phyloP scores from a whole-genome alignment of 2,329 filamentous ascomycete species.

The Cytospora mali region DNA sequence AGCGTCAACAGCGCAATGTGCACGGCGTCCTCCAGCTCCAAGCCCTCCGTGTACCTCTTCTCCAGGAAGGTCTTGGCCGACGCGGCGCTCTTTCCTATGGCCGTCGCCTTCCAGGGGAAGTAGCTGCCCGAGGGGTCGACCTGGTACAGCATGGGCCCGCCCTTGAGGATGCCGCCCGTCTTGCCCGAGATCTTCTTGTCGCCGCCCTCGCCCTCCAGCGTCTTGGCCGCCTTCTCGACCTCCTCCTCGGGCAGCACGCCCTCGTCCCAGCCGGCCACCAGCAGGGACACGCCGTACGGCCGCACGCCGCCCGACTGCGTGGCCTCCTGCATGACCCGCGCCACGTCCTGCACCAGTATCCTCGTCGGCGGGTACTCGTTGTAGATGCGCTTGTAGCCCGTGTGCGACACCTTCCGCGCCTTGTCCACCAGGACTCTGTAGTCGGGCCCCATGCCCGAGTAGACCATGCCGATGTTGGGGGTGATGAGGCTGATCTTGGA shows the following conservation, averaged over 20 bases:
- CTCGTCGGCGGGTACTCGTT: conserved; percentile 99
- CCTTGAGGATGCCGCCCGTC: conserved; percentile 94
- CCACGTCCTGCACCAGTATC: conserved; percentile 98
- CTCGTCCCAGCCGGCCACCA: conserved; percentile 98
- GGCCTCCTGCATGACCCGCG: conserved; percentile 97
- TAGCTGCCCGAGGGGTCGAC: conserved; percentile 99
- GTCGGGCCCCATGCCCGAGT: conserved; percentile 98
- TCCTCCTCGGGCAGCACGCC: conserved; percentile 86
- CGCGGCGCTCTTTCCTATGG: conserved; percentile 97
- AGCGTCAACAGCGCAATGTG: conserved; percentile 96
- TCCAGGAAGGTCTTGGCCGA: conserved; percentile 99
- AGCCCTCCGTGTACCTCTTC: conserved; percentile 96
- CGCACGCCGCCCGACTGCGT: conserved; percentile 97
- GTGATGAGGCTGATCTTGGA: conserved; percentile 98
- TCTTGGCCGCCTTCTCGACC: conserved; percentile 59
- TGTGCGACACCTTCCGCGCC: conserved; percentile 97
- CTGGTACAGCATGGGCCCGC: conserved; percentile 96
- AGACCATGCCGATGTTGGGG: conserved; percentile 99
- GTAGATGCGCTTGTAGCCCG: conserved; percentile 99
- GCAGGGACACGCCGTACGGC: conserved; percentile 92
- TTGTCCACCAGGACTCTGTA: conserved; percentile 97
- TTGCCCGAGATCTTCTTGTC: conserved; percentile 79
- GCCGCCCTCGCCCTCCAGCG: conserved; percentile 56
- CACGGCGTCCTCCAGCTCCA: conserved; percentile 97
- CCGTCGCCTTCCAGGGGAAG: conserved; percentile 99